phyloP scores from a whole-genome alignment of 2,329 filamentous ascomycete genomes.

The Graphium sp. region DNA sequence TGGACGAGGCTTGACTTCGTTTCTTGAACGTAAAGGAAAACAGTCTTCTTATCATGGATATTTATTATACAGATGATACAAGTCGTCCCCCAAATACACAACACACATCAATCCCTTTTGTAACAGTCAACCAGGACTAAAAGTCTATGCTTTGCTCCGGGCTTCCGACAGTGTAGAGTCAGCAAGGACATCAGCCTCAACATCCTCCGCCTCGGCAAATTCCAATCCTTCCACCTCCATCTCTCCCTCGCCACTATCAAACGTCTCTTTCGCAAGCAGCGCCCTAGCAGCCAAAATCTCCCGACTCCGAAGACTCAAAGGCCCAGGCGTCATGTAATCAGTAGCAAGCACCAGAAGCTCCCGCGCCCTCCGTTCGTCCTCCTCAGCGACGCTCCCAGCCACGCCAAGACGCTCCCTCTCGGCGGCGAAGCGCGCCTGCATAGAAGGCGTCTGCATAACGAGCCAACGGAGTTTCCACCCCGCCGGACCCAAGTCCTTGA shows the following conservation, averaged over 20 bases:
- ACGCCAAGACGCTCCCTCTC: slow-evolving; percentile 53
- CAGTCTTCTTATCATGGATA: too few relatives aligned
- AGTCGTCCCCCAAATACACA: not conserved
- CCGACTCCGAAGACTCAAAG: slow-evolving; percentile 16
- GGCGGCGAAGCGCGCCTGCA: slow-evolving; percentile 47
- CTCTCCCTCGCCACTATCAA: slow-evolving; percentile 27
- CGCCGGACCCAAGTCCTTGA: slow-evolving; percentile 75
- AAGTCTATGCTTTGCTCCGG: not conserved
- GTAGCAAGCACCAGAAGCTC: slow-evolving; percentile 21
- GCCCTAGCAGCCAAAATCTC: slow-evolving; percentile 20
- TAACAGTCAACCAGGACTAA: not conserved
- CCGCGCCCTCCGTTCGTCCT: slow-evolving; percentile 9
- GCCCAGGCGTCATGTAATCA: slow-evolving; percentile 22
- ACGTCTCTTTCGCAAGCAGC: slow-evolving; percentile 13
- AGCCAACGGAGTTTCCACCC: slow-evolving; percentile 87
- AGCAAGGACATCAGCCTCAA: slow-evolving; percentile 4
- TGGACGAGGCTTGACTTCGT: too few relatives aligned
- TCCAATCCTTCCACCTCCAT: slow-evolving; percentile 20
- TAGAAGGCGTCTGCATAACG: slow-evolving; percentile 58
- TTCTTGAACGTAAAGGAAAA: too few relatives aligned
- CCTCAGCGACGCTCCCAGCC: slow-evolving; percentile 16
- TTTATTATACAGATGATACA: slow-evolving; percentile 2
- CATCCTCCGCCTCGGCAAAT: slow-evolving; percentile 18
- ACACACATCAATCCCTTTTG: not conserved
- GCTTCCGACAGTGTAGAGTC: not conserved